phyloP scores from a whole-genome alignment of 2,329 filamentous ascomycete genomes.

The Incumbomyces lentus region DNA sequence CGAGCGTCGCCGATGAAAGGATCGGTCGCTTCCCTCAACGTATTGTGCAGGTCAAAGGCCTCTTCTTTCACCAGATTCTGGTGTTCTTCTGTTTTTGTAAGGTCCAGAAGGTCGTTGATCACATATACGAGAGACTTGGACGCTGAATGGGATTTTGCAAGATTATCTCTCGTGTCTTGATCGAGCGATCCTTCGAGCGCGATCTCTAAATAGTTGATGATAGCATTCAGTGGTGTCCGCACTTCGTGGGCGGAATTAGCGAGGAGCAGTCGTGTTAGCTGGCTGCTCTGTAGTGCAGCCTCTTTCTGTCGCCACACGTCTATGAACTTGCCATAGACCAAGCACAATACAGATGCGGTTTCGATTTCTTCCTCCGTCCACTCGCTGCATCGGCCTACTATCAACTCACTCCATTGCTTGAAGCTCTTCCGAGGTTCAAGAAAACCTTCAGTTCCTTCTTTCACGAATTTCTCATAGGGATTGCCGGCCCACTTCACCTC shows the following conservation, averaged over 20 bases:
- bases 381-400: conserved; percentile 71
- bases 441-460: conserved; percentile 61
- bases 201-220: conserved; percentile 91
- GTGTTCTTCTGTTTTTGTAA: conserved; percentile 81
- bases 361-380: conserved; percentile 86
- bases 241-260: conserved; percentile 90
- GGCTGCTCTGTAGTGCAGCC: conserved; percentile 67
- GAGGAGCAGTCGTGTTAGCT: conserved; percentile 65
- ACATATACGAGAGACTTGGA: conserved; percentile 90
- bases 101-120: conserved; percentile 80
- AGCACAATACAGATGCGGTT: conserved; percentile 73
- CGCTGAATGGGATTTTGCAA: conserved; percentile 75
- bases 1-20: conserved; percentile 64
- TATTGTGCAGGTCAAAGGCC: conserved; percentile 59
- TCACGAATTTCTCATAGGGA: conserved; percentile 68
- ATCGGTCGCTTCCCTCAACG: conserved; percentile 66
- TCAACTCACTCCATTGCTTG: conserved; percentile 68
- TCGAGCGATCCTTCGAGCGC: conserved; percentile 73
- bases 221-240: conserved; percentile 79
- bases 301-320: conserved; percentile 91
- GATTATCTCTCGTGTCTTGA: conserved; percentile 70
- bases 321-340: conserved; percentile 84
- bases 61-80: conserved; percentile 70
- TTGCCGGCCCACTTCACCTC: conserved; percentile 82
- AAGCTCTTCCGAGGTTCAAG: conserved; percentile 73